Base-by-base conservation (phyloP, 2,329 filamentous ascomycete genomes). In the Thelonectria olida region DNA sequence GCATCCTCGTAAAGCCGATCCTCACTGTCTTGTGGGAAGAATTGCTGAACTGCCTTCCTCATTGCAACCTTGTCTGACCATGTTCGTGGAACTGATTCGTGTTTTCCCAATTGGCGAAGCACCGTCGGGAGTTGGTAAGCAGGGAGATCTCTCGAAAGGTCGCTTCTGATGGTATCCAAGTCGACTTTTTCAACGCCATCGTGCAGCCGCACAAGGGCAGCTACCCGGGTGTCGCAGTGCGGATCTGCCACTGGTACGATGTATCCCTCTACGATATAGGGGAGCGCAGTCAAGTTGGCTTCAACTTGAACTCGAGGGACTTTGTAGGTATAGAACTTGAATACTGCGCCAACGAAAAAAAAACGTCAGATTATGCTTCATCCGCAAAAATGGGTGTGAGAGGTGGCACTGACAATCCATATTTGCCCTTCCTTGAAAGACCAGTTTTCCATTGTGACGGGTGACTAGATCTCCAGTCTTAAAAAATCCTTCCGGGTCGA, bases 181-280 rank as follows among this genome's bases (percentile, higher is more conserved):
- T 28, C 27, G 22, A 48, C 44, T 12, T 48, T 9, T 7, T 48
- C 44, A 48, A 48, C 44, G 22, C 44, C 44, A 28, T 48, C 44
- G 8, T 48, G 44, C 20, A 48, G 44, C 44, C 44, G 44, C 44
- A 48, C 44, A 48, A 48, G 20, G 20, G 44, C 44, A 48, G 44
- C 44, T 28, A 48, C 44, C 17, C 44, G 44, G 44, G 44, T 48
- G 15, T 48, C 44, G 17, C 44, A 48, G 44, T 48, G 44, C 22
- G 44, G 44, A 48, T 48, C 44, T 48, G 44, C 44, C 44, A 48
- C 44, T 27, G 44, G 44, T n/a, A 48, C 8, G 44, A 48, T 48
- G 22, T 48, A 28, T 15, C 44, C 44, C 44, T 48, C 44, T 17
- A 28, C 13, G 44, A 48, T 48, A 28, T 48, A 48, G 22, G 44